These are phyloP conservation scores for Jackrogersella minutella DNA, from an alignment of 495 filamentous ascomycete species.

Conservation along the genomic window DNA sequence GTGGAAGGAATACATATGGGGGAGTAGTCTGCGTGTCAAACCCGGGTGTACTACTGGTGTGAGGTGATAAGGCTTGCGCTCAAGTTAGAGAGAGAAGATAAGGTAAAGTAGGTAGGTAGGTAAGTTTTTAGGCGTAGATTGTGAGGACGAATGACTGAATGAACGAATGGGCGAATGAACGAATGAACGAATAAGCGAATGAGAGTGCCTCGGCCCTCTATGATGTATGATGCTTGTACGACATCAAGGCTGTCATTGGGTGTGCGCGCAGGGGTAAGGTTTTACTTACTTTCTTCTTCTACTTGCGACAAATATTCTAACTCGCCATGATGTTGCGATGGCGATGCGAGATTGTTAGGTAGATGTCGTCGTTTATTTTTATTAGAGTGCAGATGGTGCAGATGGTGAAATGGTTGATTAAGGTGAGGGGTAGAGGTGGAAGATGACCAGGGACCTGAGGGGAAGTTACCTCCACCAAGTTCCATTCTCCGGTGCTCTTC, in stretches of 20 bases:
- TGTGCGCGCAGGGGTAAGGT: not conserved
- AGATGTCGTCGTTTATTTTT: not conserved
- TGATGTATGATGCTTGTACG: not conserved
- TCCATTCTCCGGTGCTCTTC: too few relatives aligned
- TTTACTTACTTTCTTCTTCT: slow-evolving; percentile 4
- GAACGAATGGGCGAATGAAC: too few relatives aligned
- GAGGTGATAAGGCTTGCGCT: slow-evolving; percentile 12
- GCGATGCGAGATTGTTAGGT: not conserved
- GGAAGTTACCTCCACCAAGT: too few relatives aligned
- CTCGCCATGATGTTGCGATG: not conserved
- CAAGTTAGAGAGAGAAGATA: not conserved
- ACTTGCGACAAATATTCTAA: not conserved
- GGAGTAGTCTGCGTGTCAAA: not conserved
- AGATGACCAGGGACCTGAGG: not conserved
- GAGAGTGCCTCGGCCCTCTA: too few relatives aligned
- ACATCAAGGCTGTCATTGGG: not conserved
- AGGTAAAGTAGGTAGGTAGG: not conserved
- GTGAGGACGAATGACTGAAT: not conserved
- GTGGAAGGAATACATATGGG: not conserved
- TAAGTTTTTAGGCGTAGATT: not conserved
- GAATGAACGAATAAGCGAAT: too few relatives aligned
- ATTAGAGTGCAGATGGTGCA: too few relatives aligned
- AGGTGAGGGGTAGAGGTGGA: slow-evolving; percentile 19
- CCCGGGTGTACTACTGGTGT: not conserved
- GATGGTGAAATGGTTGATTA: too few relatives aligned